A percentile compares a stretch with the other conserved stretches of the same genome.
Conservation (phyloP, 495 filamentous ascomycete species). For the Penicillium flavigenum region DNA sequence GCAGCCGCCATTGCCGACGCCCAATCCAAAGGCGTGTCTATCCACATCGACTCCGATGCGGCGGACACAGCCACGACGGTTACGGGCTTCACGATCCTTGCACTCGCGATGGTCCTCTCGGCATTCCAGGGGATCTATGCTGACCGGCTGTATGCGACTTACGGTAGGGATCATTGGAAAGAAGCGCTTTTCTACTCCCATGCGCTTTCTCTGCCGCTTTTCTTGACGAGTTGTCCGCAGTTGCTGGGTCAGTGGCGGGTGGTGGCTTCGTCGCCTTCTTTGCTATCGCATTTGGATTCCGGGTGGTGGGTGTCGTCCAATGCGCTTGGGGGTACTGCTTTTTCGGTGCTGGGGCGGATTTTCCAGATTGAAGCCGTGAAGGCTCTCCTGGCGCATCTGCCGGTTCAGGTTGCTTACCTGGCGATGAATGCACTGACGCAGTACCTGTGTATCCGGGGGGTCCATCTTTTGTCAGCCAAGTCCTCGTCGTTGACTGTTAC, state of each 20-base stretch:
- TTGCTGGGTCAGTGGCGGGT: slow-evolving; percentile 50
- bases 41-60: slow-evolving; percentile 19
- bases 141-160: slow-evolving; percentile 78
- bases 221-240: slow-evolving; percentile 48
- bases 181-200: slow-evolving; percentile 97
- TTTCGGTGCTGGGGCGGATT: slow-evolving; percentile 14
- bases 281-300: slow-evolving; percentile 24
- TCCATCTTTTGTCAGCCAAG: slow-evolving; percentile 82
- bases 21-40: slow-evolving; percentile 65
- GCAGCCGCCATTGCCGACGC: slow-evolving; percentile 87
- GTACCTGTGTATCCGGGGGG: slow-evolving; percentile 90
- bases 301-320: slow-evolving; percentile 5
- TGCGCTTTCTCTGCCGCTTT: slow-evolving; percentile 69
- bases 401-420: slow-evolving; percentile 70
- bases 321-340: not conserved
- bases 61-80: slow-evolving; percentile 47
- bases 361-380: slow-evolving; percentile 14
- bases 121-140: slow-evolving; percentile 95
- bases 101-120: slow-evolving; percentile 84
- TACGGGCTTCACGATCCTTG: slow-evolving; percentile 80
- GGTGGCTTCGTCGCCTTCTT: slow-evolving; percentile 48
- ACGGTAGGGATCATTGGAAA: slow-evolving; percentile 83
- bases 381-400: slow-evolving; percentile 48
- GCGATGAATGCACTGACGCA: slow-evolving; percentile 85
- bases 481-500: slow-evolving; percentile 92